Evolutionary conservation across 2,329 filamentous ascomycete genomes (phyloP).

Genomic region (Mariannaea sp.): DNA sequence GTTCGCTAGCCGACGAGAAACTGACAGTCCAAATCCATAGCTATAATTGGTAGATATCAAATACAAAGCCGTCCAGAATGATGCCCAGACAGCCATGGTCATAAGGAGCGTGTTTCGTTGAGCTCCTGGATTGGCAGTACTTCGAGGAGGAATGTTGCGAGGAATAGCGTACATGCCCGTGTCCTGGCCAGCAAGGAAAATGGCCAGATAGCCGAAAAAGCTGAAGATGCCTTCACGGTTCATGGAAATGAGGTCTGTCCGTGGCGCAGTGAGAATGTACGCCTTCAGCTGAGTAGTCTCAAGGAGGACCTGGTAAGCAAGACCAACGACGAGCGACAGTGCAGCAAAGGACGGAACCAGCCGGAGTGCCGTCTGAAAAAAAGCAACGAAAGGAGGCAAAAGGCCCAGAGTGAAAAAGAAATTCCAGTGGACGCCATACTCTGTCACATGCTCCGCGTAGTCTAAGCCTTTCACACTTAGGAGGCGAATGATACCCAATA

Average conservation of each 20-base stretch:
- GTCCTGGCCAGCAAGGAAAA: constrained; percentile 89
- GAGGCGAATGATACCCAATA: constrained; percentile 79
- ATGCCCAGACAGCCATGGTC: constrained; percentile 67
- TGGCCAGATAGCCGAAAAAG: constrained; percentile 90
- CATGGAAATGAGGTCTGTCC: constrained; percentile 79
- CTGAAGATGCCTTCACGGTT: constrained; percentile 97
- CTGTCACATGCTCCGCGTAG: constrained; percentile 95
- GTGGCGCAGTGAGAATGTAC: constrained; percentile 81
- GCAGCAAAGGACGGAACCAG: constrained; percentile 77
- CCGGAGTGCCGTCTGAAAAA: constrained; percentile 74
- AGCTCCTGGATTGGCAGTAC: constrained; percentile 47
- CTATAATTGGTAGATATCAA: constrained; percentile 67
- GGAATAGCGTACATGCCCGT: constrained; percentile 81
- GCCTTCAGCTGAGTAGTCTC: constrained; percentile 78
- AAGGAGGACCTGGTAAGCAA: constrained; percentile 75
- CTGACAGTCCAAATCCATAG: constrained; percentile 73
- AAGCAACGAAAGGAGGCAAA: constrained; percentile 83
- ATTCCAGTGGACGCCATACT: constrained; percentile 99
- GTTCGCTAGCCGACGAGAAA: constrained; percentile 90
- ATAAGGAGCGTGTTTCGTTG: constrained; percentile 64
- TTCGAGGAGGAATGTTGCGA: constrained; percentile 52
- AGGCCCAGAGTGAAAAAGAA: constrained; percentile 97
- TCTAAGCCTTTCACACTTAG: constrained; percentile 92
- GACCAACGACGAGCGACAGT: constrained; percentile 70
- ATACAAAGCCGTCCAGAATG: constrained; percentile 73